A percentile compares a stretch with the other conserved stretches of the same genome.
Evolutionary conservation across 2,329 filamentous ascomycete species (phyloP).

Genomic region (Cercospora brassicicola): DNA sequence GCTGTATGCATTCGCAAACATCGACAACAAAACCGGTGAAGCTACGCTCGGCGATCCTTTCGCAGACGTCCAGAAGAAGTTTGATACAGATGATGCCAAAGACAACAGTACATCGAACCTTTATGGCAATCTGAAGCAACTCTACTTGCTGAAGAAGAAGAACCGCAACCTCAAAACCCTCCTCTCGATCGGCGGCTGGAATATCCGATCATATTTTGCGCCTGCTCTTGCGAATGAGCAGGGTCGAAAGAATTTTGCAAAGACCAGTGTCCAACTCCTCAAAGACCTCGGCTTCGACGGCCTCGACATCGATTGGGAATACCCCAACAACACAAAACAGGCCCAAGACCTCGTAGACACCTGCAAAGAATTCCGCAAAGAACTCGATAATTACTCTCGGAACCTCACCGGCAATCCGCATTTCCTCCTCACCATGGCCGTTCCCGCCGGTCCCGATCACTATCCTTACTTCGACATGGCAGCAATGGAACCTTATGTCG

Average conservation of each 20-base stretch:
- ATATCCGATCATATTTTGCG: constrained; percentile 74
- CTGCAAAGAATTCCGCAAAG: constrained; percentile 36
- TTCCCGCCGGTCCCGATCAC: constrained; percentile 45
- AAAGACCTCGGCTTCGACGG: constrained; percentile 72
- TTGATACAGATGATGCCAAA: constrained; percentile 62
- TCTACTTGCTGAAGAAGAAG: constrained; percentile 71
- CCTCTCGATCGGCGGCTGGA: constrained; percentile 82
- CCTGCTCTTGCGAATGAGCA: constrained; percentile 61
- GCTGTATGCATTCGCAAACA: constrained; percentile 86
- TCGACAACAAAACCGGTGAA: constrained; percentile 73
- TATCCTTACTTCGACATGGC: constrained; percentile 44
- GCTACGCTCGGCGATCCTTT: constrained; percentile 69
- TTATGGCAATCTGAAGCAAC: constrained; percentile 74
- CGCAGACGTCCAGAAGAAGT: constrained; percentile 68
- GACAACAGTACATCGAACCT: constrained; percentile 34
- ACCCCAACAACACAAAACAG: constrained; percentile 43
- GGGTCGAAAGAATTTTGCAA: constrained; percentile 67
- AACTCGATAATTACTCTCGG: constrained; percentile 42
- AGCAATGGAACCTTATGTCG: constrained; percentile 42
- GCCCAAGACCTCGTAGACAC: constrained; percentile 41
- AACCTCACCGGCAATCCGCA: constrained; percentile 34
- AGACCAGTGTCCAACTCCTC: constrained; percentile 70
- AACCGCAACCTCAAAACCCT: constrained; percentile 75
- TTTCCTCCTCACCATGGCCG: constrained; percentile 47
- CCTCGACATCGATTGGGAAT: constrained; percentile 53